These are phyloP conservation scores for Puccinia brachypodii DNA, from an alignment of 1,284 basidiomycete genomes.

Conservation along the genomic window DNA sequence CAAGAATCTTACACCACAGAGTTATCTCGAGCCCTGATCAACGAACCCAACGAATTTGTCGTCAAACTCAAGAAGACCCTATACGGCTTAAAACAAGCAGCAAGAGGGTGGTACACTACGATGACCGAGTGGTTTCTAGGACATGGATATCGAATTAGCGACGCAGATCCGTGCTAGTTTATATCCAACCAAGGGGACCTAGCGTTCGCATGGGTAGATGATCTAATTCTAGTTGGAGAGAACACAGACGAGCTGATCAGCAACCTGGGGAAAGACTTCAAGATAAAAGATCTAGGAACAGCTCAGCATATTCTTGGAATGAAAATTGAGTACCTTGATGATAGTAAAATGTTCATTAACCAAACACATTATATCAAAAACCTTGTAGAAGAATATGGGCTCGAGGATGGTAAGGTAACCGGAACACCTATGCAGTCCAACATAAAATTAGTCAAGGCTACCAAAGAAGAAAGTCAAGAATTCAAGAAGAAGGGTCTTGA, in stretches of 20 bases:
- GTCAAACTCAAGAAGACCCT: conserved; percentile 39
- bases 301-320: conserved; percentile 27
- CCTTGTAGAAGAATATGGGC: conserved; percentile 2
- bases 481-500: conserved; percentile 2
- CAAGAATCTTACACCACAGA: conserved; percentile 8
- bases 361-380: conserved; percentile 17
- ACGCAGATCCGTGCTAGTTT: conserved; percentile 22
- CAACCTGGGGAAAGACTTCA: background rate
- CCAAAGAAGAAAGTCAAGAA: conserved; percentile 3
- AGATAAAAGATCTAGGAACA: conserved; percentile 23
- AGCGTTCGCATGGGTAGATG: conserved; percentile 29
- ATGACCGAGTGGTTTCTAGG: conserved; percentile 14
- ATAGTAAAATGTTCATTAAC: conserved; percentile 1
- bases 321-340: background rate
- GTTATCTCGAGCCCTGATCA: background rate
- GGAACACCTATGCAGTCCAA: conserved; percentile 28
- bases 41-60: conserved; percentile 18
- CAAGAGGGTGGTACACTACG: conserved; percentile 27
- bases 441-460: background rate
- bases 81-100: conserved; percentile 48
- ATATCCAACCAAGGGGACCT: conserved; percentile 3
- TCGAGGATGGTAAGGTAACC: conserved; percentile 7
- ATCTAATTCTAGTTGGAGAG: conserved; percentile 24
- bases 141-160: conserved; percentile 21
- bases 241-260: conserved; percentile 9